phyloP scores from a whole-genome alignment of 176 grass and related monocot species.

The Triticum monococcum region DNA sequence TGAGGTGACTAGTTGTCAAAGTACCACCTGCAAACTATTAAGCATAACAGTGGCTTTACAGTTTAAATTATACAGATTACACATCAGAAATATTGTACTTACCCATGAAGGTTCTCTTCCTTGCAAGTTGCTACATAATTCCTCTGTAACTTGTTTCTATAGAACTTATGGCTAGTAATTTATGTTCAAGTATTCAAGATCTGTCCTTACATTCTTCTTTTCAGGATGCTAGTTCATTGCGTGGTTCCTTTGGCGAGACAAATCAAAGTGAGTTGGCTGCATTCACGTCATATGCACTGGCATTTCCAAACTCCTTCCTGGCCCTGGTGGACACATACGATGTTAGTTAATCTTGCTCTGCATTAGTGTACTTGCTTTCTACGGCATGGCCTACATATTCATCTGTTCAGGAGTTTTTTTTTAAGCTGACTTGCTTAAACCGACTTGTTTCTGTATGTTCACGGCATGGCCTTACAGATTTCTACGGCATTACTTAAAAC shows the following conservation, averaged over 20 bases:
- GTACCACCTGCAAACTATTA: background rate
- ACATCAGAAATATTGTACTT: background rate
- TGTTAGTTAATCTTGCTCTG: slow-evolving; percentile 52
- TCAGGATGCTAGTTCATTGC: slow-evolving; percentile 73
- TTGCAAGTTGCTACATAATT: no score
- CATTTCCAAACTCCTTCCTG: slow-evolving; percentile 88
- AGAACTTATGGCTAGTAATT: slow-evolving; percentile 9
- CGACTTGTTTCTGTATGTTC: background rate
- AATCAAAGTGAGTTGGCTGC: slow-evolving; percentile 96
- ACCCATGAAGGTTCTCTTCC: background rate
- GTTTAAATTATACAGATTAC: background rate
- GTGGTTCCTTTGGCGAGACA: slow-evolving; percentile 69
- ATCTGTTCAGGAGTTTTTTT: background rate
- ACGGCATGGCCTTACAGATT: no score
- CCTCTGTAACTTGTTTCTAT: slow-evolving; percentile 6
- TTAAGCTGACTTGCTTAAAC: background rate
- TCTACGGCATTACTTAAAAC: background rate
- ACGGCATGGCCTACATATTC: slow-evolving; percentile 9
- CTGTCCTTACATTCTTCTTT: background rate
- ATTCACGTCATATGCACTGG: slow-evolving; percentile 95
- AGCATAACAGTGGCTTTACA: background rate
- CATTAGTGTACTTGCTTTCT: slow-evolving; percentile 16
- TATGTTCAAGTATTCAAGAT: slow-evolving; percentile 17
- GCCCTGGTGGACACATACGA: slow-evolving; percentile 97
- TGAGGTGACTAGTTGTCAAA: background rate